phyloP scores from a whole-genome alignment of 1,284 basidiomycete species.

The Malassezia globosa region DNA sequence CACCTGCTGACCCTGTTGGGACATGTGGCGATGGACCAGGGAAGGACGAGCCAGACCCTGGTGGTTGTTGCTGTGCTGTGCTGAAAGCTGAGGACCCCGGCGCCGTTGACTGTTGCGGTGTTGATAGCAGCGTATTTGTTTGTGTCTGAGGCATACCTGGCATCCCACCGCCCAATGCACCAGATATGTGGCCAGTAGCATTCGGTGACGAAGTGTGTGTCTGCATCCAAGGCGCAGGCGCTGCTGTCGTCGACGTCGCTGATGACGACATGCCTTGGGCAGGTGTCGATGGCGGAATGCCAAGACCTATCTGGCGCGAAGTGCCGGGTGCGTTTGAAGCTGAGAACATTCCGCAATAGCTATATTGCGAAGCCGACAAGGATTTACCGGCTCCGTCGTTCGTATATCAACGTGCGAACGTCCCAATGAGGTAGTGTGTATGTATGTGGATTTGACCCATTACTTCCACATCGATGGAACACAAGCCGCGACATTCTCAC shows the following conservation, averaged over 20 bases:
- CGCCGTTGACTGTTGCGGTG: background rate
- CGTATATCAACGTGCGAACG: background rate
- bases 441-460: background rate
- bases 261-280: too few species aligned
- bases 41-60: too few species aligned
- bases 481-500: background rate
- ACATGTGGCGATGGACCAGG: background rate
- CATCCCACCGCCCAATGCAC: too few species aligned
- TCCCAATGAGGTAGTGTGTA: background rate
- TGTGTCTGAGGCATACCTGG: too few species aligned
- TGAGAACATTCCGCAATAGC: background rate
- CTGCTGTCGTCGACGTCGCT: too few species aligned
- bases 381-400: too few species aligned
- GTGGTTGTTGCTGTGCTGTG: background rate
- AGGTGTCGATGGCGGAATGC: background rate
- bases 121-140: background rate
- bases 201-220: conserved; percentile 4
- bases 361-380: too few species aligned
- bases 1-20: too few species aligned
- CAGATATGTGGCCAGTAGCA: too few species aligned
- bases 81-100: background rate
- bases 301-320: background rate
- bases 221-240: conserved; percentile 3
- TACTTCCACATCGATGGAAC: background rate
- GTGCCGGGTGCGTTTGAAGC: background rate